Evolutionary conservation across 805 yeast genomes (phyloP).

Genomic region (Pichia occidentalis): DNA sequence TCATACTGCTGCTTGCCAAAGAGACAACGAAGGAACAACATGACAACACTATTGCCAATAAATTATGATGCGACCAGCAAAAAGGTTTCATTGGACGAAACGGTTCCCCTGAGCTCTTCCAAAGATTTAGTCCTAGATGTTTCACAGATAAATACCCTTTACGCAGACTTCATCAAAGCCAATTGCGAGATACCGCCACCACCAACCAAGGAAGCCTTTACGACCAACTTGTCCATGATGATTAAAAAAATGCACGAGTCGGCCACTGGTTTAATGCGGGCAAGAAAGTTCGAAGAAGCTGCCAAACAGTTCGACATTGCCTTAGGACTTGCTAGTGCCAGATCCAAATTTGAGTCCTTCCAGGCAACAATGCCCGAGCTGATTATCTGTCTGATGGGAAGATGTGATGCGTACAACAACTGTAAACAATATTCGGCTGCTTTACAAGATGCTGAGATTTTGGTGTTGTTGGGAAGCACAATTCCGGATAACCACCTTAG

Average conservation of each 20-base stretch:
- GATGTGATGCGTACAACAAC: constrained; percentile 63
- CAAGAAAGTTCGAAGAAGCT: constrained; percentile 50
- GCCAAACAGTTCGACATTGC: constrained; percentile 59
- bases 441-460: constrained; percentile 60
- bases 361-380: constrained; percentile 66
- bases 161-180: constrained; percentile 38
- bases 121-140: constrained; percentile 27
- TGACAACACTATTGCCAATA: constrained; percentile 22
- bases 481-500: constrained; percentile 68
- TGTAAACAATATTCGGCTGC: constrained; percentile 51
- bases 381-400: constrained; percentile 56
- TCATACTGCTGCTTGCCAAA: no score
- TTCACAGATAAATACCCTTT: constrained; percentile 29
- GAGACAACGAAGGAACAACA: constrained; percentile 4
- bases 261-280: constrained; percentile 53
- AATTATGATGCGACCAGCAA: constrained; percentile 28
- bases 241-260: constrained; percentile 59
- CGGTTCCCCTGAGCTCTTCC: constrained; percentile 15
- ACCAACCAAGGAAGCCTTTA: constrained; percentile 49
- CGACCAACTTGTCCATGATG: constrained; percentile 50
- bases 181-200: constrained; percentile 46
- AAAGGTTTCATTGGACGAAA: constrained; percentile 23
- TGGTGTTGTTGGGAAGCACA: constrained; percentile 50
- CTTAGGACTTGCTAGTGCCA: constrained; percentile 57
- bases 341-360: constrained; percentile 70